phyloP scores from a whole-genome alignment of 257 asterid genomes.

The Solanum ossicruentum region DNA sequence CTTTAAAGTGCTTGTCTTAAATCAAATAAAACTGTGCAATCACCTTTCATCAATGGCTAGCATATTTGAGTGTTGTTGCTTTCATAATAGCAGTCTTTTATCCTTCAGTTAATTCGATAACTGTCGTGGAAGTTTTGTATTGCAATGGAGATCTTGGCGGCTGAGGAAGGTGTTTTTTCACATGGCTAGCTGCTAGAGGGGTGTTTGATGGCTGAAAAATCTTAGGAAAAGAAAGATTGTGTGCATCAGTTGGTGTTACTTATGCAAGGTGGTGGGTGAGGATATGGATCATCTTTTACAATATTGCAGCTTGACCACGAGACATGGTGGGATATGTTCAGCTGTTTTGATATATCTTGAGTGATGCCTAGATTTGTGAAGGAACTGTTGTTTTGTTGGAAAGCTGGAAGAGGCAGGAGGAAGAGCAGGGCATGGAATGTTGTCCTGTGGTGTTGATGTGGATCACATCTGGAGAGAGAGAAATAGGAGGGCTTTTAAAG shows the following conservation, averaged over 20 bases:
- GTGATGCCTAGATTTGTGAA: background rate
- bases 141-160: background rate
- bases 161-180: background rate
- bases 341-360: background rate
- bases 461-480: background rate
- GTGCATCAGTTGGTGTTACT: background rate
- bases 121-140: background rate
- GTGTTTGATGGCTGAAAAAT: background rate
- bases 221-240: background rate
- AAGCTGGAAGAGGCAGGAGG: background rate
- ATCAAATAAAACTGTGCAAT: background rate
- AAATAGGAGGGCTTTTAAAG: background rate
- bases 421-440: background rate
- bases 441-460: background rate
- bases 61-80: background rate
- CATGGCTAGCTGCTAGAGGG: background rate
- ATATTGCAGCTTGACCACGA: background rate
- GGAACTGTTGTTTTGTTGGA: background rate
- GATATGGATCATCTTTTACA: background rate
- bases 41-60: background rate
- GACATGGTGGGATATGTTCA: background rate
- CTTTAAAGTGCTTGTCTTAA: background rate
- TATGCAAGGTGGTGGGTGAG: background rate
- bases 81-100: background rate
- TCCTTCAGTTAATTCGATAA: background rate